A percentile compares a stretch with the other conserved stretches of the same genome.
Evolutionary conservation across 345 rosid species (phyloP).

Genomic region (Bruguiera parviflora): DNA sequence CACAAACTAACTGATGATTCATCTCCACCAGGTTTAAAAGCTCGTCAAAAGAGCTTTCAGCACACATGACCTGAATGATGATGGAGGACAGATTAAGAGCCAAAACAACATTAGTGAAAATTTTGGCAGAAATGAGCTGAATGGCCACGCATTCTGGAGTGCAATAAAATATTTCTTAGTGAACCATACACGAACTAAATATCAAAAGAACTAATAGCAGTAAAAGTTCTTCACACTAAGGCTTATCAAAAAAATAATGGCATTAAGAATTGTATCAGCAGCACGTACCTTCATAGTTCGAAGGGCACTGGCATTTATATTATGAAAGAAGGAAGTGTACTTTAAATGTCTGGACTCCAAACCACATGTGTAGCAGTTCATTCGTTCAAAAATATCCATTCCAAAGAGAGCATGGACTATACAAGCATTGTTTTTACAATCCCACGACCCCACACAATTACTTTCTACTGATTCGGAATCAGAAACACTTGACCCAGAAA

Average conservation of each 20-base stretch:
- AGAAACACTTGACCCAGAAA: constrained; percentile 49
- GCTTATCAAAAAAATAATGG: background rate
- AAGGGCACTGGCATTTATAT: constrained; percentile 88
- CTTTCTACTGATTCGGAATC: constrained; percentile 62
- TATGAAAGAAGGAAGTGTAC: constrained; percentile 90
- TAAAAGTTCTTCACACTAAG: too few relatives aligned
- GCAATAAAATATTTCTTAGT: background rate
- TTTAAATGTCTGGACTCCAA: constrained; percentile 83
- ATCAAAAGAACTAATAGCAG: background rate
- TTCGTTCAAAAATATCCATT: constrained; percentile 73
- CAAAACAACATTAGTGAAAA: background rate
- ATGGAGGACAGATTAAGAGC: constrained; percentile 14
- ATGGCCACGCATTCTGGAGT: background rate
- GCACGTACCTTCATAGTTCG: constrained; percentile 77
- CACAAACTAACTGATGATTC: constrained; percentile 93
- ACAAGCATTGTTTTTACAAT: constrained; percentile 65
- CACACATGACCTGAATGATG: constrained; percentile 50
- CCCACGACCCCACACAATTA: constrained; percentile 67
- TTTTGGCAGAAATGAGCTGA: background rate
- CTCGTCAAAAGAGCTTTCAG: constrained; percentile 77
- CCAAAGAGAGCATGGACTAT: constrained; percentile 89
- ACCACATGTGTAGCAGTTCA: constrained; percentile 79
- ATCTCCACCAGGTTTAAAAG: constrained; percentile 76
- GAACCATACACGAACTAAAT: background rate
- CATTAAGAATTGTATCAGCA: constrained; percentile 3